Evolutionary conservation across 768 basidiomycete species (phyloP), one percentile per base, ranked within the genome.

Genomic region (Mycena capillaripes): DNA sequence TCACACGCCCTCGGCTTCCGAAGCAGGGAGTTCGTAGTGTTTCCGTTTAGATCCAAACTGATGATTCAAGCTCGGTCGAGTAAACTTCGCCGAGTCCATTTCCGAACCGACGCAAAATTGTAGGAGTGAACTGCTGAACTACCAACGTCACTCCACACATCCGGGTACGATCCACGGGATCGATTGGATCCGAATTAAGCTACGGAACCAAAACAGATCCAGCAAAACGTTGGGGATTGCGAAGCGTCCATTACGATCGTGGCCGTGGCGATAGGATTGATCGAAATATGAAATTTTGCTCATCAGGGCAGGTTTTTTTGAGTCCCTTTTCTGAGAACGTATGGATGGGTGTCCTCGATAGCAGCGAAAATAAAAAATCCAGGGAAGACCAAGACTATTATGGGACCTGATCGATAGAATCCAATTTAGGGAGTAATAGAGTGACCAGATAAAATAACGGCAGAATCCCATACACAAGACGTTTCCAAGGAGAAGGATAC

Each of bases 1-100:
- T 74, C 58, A 62, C 73, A 70, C 68, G 67, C 73, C 66, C 59
- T 61, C 60, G 68, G 73, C 59, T 53, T 73, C 72, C 72, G 64
- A 73, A 63, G 59, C 48, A 70, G 68, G 46, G 63, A 62, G 34
- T 61, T 52, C 12, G 70, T 55, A 56, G 66, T 59, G 67, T 64
- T 73, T 73, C 68, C 67, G 63, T 70, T 66, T 73, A 69, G 63
- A 53, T 63, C 72, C 73, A 66, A 65, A 68, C 60, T 42, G 68
- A 52, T 61, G 63, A 62, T 69, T 66, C 68, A 69, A 73, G 57
- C 68, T 73, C 57, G 56, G 52, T 40, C 57, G 36, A 62, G 55
- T 67, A 70, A 55, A 53, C 69, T 74, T 74, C 69, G 65, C 64
- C 68, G 63, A 67, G 66, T 63, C 56, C 66, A 71, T 66, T 30